Base-by-base conservation (phyloP, 306 rosid species). In the Senna siamea region DNA sequence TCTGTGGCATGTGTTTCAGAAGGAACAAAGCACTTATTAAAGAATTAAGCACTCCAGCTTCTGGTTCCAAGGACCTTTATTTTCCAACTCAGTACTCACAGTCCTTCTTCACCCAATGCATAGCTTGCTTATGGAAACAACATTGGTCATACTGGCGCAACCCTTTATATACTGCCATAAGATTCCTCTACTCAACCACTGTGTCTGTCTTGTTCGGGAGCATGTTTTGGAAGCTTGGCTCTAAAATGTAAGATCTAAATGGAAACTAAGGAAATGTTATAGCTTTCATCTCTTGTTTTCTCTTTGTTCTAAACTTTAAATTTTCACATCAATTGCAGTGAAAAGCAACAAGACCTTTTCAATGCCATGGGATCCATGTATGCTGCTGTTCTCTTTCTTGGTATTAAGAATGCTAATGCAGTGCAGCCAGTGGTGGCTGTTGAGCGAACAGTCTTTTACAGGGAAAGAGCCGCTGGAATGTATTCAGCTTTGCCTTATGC, bases 141-240 rank as follows among this genome's bases (percentile, higher is more conserved):
- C 80, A 80, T 78, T 85, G 84, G 86, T 87, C 92, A n/a, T 85
- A 87, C 58, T 85, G 92, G 92, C 87, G 87, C 69, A 82, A 87
- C 70, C 78, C 89, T 15, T 13, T 55, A 17, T 87, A 87, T 78
- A 87, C 82, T 19, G 89, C 87, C 22, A 34, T 75, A 58, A 75
- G 76, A 60, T 82, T 85, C 76, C 66, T 87, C 11, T 82, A 52
- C 70, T 43, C 89, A 47, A n/a, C 84, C 5, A 14, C 63, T 2
- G 70, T 84, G 26, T 81, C 85, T 47, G 41, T 77, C 26, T 22
- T 80, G 73, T 54, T 84, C n/a, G 91, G 91, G 51, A 87, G 84
- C 82, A 84, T 87, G 86, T 87, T 79, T 82, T 87, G 87, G 91
- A 60, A 84, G 80, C 87, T 87, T 17, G 91, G 89, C 76, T 74